These are phyloP conservation scores for Ceratonia siliqua DNA, from an alignment of 306 rosid genomes.

Conservation along the genomic window DNA sequence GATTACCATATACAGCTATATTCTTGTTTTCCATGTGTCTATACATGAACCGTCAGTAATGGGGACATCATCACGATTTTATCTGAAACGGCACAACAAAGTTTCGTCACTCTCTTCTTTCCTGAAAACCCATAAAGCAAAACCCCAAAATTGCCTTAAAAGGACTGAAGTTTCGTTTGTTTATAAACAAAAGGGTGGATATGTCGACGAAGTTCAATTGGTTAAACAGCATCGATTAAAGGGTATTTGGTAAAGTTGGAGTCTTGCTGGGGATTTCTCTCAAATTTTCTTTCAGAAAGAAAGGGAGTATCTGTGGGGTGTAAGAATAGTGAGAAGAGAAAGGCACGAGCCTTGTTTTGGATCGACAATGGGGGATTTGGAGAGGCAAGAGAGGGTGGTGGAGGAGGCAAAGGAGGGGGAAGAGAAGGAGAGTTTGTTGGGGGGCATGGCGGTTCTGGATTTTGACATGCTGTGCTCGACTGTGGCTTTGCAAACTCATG, in stretches of 20 bases:
- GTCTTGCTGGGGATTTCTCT: too few relatives aligned
- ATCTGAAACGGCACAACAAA: too few relatives aligned
- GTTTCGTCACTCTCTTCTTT: slow-evolving; percentile 16
- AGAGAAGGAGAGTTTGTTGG: slow-evolving; percentile 60
- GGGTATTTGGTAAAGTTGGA: too few relatives aligned
- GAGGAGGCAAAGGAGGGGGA: slow-evolving; percentile 32
- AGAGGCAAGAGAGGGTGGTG: slow-evolving; percentile 56
- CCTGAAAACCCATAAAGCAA: slow-evolving; percentile 36
- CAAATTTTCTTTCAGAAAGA: too few relatives aligned
- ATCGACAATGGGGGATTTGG: slow-evolving; percentile 79
- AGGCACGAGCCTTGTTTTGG: slow-evolving; percentile 29
- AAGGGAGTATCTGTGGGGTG: slow-evolving; percentile 8
- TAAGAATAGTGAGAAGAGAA: not conserved
- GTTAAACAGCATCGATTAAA: too few relatives aligned
- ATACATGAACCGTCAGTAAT: too few relatives aligned
- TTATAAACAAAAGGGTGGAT: slow-evolving; percentile 13
- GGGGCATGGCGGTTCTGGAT: slow-evolving; percentile 71
- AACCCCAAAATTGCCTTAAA: slow-evolving; percentile 21
- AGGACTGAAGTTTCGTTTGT: slow-evolving; percentile 2
- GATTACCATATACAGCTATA: too few relatives aligned
- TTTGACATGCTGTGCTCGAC: slow-evolving; percentile 91
- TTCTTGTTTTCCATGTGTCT: too few relatives aligned
- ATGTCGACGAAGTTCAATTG: too few relatives aligned
- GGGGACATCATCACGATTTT: too few relatives aligned
- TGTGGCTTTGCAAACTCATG: slow-evolving; percentile 83